Percentiles rank a stretch among this genome's conserved stretches.
Conservation (phyloP, 208 protist genomes). For the Acanthamoeba sp. region DNA sequence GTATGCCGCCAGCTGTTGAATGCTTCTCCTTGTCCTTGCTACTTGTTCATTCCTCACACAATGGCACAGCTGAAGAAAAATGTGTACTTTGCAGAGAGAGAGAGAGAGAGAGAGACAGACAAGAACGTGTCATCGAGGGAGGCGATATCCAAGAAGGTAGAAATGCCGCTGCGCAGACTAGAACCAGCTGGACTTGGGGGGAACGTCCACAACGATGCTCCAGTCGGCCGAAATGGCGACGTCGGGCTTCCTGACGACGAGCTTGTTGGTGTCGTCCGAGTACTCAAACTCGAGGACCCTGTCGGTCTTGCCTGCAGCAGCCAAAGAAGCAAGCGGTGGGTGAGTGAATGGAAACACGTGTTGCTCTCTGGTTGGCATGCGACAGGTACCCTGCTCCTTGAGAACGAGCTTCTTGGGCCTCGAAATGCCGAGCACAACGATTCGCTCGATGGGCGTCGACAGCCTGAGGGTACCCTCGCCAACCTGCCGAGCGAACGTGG, state of each 20-base stretch:
- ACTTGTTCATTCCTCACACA: no score
- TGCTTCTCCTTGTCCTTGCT: no score
- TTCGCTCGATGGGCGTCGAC: slow-evolving; percentile 63
- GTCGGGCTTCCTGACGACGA: slow-evolving; percentile 79
- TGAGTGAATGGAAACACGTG: background rate
- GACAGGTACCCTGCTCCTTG: background rate
- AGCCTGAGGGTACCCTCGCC: background rate
- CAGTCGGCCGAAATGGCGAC: slow-evolving; percentile 51
- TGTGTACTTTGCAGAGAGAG: background rate
- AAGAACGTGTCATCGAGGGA: no score
- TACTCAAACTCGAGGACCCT: background rate
- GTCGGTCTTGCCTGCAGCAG: background rate
- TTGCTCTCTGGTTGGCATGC: no score
- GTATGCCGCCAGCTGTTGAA: no score
- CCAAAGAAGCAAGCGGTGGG: background rate
- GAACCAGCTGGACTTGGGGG: background rate
- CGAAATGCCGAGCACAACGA: slow-evolving; percentile 76
- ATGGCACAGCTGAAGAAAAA: no score
- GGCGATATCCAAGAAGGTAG: no score
- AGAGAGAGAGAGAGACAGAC: background rate
- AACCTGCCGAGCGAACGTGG: background rate
- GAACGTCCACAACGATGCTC: slow-evolving; percentile 32
- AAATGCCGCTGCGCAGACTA: background rate
- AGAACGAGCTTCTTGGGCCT: slow-evolving; percentile 1
- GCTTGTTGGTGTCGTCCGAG: background rate